These are phyloP conservation scores for Ceratocystis destructans DNA, from an alignment of 2,329 filamentous ascomycete species.

Conservation along the genomic window DNA sequence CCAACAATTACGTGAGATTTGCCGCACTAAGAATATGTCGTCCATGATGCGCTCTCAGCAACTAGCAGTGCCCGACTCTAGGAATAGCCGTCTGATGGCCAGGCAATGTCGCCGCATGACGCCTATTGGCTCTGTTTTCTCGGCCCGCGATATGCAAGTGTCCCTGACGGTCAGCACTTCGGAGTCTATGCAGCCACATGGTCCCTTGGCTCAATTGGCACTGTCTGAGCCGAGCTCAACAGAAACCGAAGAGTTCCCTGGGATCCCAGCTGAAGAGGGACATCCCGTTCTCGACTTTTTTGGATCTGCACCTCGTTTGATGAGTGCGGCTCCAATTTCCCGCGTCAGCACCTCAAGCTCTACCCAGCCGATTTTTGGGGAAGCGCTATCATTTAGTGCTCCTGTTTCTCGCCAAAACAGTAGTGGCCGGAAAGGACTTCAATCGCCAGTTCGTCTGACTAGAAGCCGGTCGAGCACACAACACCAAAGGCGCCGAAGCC, in stretches of 20 bases:
- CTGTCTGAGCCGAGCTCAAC: slow-evolving; percentile 27
- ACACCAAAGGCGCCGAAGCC: slow-evolving; percentile 37
- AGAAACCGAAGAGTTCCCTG: slow-evolving; percentile 12
- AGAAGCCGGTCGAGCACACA: slow-evolving; percentile 40
- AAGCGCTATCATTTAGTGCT: slow-evolving; percentile 10
- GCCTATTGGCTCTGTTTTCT: slow-evolving; percentile 40
- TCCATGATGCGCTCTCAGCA: slow-evolving; percentile 32
- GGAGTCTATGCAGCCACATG: slow-evolving; percentile 49
- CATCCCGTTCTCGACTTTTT: slow-evolving; percentile 16
- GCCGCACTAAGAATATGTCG: slow-evolving; percentile 39
- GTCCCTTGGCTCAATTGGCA: slow-evolving; percentile 47
- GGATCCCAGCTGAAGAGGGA: slow-evolving; percentile 6
- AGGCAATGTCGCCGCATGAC: slow-evolving; percentile 37
- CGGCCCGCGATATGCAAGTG: slow-evolving; percentile 47
- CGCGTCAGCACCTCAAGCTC: slow-evolving; percentile 35
- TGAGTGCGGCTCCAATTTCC: slow-evolving; percentile 43
- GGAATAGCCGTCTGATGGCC: slow-evolving; percentile 36
- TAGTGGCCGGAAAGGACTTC: slow-evolving; percentile 36
- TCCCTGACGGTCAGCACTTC: slow-evolving; percentile 50
- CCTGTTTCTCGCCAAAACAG: slow-evolving; percentile 30
- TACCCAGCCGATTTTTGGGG: slow-evolving; percentile 25
- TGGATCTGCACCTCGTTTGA: slow-evolving; percentile 23
- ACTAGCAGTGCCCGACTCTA: slow-evolving; percentile 42
- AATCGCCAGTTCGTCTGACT: slow-evolving; percentile 40
- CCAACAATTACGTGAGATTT: slow-evolving; percentile 48